phyloP scores from a whole-genome alignment of 495 filamentous ascomycete species.

The Hypoxylon subgilvum region DNA sequence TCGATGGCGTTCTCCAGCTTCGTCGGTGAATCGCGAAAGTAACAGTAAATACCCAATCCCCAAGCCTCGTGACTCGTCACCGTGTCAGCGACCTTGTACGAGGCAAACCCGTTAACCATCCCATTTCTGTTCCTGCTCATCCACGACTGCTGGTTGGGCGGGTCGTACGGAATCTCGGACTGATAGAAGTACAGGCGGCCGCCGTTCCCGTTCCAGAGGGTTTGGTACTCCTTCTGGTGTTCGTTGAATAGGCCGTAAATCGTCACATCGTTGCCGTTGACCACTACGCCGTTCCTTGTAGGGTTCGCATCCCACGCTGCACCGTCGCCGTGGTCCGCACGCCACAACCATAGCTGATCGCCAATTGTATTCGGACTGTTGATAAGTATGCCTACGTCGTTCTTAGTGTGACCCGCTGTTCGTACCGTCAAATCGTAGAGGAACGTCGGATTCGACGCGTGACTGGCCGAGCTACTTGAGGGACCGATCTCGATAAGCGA shows the following conservation, averaged over 20 bases:
- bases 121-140: conserved; percentile 27
- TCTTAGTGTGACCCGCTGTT: conserved; percentile 35
- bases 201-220: conserved; percentile 43
- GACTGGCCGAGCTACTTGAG: conserved; percentile 20
- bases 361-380: conserved; percentile 41
- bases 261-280: conserved; percentile 41
- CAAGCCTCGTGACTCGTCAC: conserved; percentile 41
- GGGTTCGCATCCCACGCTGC: conserved; percentile 38
- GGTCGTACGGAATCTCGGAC: conserved; percentile 43
- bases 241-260: conserved; percentile 45
- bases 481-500: conserved; percentile 39
- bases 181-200: conserved; percentile 44
- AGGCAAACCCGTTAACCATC: conserved; percentile 38
- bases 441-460: conserved; percentile 37
- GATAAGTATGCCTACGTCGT: conserved; percentile 40
- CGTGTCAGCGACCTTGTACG: conserved; percentile 40
- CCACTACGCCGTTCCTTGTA: conserved; percentile 40
- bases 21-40: conserved; percentile 42
- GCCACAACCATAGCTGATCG: conserved; percentile 44
- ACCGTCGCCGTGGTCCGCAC: conserved; percentile 41
- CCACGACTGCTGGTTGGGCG: conserved; percentile 40
- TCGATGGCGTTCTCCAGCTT: conserved; percentile 44
- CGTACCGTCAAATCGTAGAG: conserved; percentile 42
- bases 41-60: conserved; percentile 42
- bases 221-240: conserved; percentile 42